Evolutionary conservation across 2,329 filamentous ascomycete genomes (phyloP), one percentile per base, ranked within the genome.

Genomic region (Trichoderma koningiopsis): DNA sequence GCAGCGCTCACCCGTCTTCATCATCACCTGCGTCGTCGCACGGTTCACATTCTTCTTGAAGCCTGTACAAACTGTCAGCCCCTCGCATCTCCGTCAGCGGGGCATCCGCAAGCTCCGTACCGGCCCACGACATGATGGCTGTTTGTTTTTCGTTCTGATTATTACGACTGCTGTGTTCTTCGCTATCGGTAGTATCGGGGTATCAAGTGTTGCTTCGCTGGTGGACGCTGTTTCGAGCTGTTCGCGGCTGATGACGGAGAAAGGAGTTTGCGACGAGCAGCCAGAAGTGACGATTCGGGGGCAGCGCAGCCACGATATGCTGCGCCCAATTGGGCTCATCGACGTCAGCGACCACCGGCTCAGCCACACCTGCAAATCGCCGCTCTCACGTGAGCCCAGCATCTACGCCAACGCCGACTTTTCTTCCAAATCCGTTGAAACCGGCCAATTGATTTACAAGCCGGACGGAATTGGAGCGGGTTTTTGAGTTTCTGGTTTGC

Each of bases 1-100:
- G 3, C 33, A 29, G 22, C 24, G 22, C 85, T 73, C 81, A 92
- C 91, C 93, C 69, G 94, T 97, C 88, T 99, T 99, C 95, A 99
- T 98, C 93, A 99, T 97, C 72, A 98, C 95, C 90, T 97, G 94
- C 83, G 96, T 99, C 82, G 95, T 97, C 77, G 95, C 95, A 84
- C 96, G 93, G 86, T 96, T 95, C 85, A 98, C 94, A 89, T 96
- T 96, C 82, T 97, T 97, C 85, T 96, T 83, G 77, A 83, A 83
- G 73, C 82, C 82, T 72, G 55, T 40, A 69, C 72, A 33, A 80
- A 43, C 74, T 80, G 76, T 77, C 74, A 75, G 74, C 73, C 70
- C 72, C 72, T 72, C 71, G 64, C 75, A 56, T 60, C 47, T 56
- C 62, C 52, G 7, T 72, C 73, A 73, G 75, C 74, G 75, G 75